Evolutionary conservation across 192 early-diverging fungal species (phyloP), one percentile per base, ranked within the genome.

Genomic region (Coemansia aciculifera): DNA sequence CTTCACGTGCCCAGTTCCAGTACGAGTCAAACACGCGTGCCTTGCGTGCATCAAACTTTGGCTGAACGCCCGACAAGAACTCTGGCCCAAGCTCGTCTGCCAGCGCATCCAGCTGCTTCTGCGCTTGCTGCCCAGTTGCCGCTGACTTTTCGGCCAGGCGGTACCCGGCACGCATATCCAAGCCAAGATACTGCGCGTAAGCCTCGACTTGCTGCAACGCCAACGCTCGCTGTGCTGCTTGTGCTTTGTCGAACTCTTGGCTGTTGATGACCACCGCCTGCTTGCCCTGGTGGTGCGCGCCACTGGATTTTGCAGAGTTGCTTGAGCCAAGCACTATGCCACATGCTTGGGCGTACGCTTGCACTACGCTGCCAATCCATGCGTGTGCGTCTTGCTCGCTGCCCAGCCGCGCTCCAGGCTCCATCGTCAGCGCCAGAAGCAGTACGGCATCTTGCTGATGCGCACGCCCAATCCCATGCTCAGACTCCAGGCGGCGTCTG

Each of bases 1-100:
- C 83, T 15, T 67, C 67, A 59, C 66, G 81, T 38, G 94, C 87
- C 96, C 96, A 98, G 86, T 98, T 98, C 96, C 96, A 98, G 88
- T 91, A 89, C 32, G 96, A 98, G 68, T 95, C 94, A 71, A 93
- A 96, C 11, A 68, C 78, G 34, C 96, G 92, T 24, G 90, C 93
- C 86, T 94, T 98, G 70, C 87, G 86, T 21, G 84, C 78, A 56
- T 85, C 88, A 81, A 98, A 98, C 13, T 85, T 52, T 8, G 93
- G 93, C 40, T 85, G 85, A 76, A 97, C 93, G 51, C 96, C 96
- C 46, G 90, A 84, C 38, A 91, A 86, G 84, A 95, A 97, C 62
- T 88, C 83, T 36, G 90, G 87, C 64, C 95, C 96, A 70, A 95
- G 90, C 84, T 98, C 96, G 54, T 85, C 89, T 37, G 85, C 57